Evolutionary conservation across 352 stramenopile genomes (phyloP).

Genomic region (Elongisporangium prolatum): DNA sequence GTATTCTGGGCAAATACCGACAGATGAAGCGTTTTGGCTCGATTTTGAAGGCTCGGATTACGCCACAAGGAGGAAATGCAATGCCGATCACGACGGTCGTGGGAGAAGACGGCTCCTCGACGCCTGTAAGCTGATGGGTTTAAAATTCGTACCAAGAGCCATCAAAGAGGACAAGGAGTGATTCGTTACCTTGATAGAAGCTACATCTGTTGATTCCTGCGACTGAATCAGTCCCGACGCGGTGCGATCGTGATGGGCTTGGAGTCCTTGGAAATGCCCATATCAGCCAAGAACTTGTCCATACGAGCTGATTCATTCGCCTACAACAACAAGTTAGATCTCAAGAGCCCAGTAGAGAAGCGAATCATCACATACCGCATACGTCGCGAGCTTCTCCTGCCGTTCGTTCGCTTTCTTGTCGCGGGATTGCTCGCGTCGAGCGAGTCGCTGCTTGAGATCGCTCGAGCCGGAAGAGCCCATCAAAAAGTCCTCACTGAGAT

Average conservation of each 20-base stretch:
- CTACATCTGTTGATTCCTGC: background rate
- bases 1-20: slow-evolving; percentile 48
- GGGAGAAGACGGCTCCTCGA: background rate
- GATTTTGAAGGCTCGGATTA: slow-evolving; percentile 49
- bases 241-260: slow-evolving; percentile 56
- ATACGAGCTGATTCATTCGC: slow-evolving; percentile 66
- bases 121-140: background rate
- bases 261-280: slow-evolving; percentile 36
- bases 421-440: slow-evolving; percentile 29
- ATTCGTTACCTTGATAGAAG: background rate
- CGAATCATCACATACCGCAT: slow-evolving; percentile 24
- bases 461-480: slow-evolving; percentile 30
- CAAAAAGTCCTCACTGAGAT: slow-evolving; percentile 65
- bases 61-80: background rate
- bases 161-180: too few species aligned
- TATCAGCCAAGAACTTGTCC: slow-evolving; percentile 73
- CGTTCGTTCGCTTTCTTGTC: slow-evolving; percentile 33
- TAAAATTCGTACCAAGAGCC: too few species aligned
- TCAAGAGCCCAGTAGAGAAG: background rate
- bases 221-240: slow-evolving; percentile 8
- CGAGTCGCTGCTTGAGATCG: slow-evolving; percentile 39
- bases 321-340: slow-evolving; percentile 15
- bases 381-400: slow-evolving; percentile 27
- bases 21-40: slow-evolving; percentile 64
- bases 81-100: background rate